Evolutionary conservation across 176 grass and related monocot genomes (phyloP), one percentile per base, ranked within the genome.

Genomic region (Melocanna baccifera): DNA sequence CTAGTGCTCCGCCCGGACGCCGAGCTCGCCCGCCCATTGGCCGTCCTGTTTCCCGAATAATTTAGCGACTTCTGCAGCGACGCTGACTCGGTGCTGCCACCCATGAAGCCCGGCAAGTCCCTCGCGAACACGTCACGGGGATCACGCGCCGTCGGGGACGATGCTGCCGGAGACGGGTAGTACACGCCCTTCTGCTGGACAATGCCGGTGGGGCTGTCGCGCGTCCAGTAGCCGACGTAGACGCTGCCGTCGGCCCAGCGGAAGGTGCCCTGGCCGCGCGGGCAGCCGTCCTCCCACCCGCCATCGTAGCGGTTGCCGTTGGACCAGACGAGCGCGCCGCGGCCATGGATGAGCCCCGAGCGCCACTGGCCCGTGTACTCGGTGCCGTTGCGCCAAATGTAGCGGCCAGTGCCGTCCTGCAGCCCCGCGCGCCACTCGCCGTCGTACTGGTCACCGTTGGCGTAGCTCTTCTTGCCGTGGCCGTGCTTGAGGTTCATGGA

Each of bases 401-500:
- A 98, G 47, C 89, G 87, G 3, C 95, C 95, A 12, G 71, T 23
- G 11, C 95, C 92, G 83, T 98, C 91, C 69, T 92, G 92, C 18
- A 95, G 77, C 5, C 92, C 95, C 1, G 84, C 78, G 58, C 86
- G 89, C 95, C 95, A 98, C 37, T 95, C 87, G 72, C 95, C 95
- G 56, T 98, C 95, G 84, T 98, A 98, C 23, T 93, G 90, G 71
- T 98, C 95, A 11, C 95, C 95, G 73, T 93, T 98, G 79, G 92
- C 89, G 85, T 94, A 95, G 75, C 81, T 90, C 87, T 98, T 98
- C 19, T 46, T 81, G 62, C 95, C 95, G 32, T 43, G 8, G 19
- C 95, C 92, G 58, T 98, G 91, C 87, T 98, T 98, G 55, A 98
- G 87, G 89, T 95, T 94, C 95, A 94, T 94, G 71, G 88, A 88